Evolutionary conservation across 192 early-diverging fungal species (phyloP).

Genomic region (Dimargaris verticillata): DNA sequence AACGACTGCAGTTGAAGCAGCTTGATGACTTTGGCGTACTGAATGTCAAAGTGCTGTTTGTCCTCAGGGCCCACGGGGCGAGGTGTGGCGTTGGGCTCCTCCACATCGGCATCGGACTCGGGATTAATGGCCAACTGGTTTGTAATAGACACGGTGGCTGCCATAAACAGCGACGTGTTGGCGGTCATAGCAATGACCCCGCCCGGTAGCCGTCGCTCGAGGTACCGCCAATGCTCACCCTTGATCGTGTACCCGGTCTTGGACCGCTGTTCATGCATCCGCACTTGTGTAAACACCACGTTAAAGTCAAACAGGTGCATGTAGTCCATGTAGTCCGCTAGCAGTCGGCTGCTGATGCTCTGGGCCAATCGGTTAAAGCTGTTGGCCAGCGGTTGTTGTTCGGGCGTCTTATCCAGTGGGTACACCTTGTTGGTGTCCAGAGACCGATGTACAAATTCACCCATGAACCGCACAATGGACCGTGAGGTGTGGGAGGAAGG

Average conservation of each 20-base stretch:
- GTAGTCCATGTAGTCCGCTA: slow-evolving; percentile 1
- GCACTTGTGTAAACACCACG: not conserved
- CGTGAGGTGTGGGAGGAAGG: slow-evolving; percentile 1
- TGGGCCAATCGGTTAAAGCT: not conserved
- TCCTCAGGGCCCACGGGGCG: not conserved
- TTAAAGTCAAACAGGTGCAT: not conserved
- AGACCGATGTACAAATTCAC: not conserved
- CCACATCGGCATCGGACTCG: not conserved
- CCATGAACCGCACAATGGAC: not conserved
- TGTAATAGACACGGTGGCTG: slow-evolving; percentile 6
- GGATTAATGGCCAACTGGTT: not conserved
- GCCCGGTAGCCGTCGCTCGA: not conserved
- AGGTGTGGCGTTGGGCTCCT: not conserved
- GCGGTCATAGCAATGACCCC: not conserved
- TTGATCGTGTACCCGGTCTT: not conserved
- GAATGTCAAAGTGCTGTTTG: slow-evolving; percentile 7
- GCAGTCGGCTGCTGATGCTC: not conserved
- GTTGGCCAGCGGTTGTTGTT: not conserved
- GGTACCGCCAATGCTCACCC: slow-evolving; percentile 4
- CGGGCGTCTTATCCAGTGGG: not conserved
- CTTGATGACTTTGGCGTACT: slow-evolving; percentile 31
- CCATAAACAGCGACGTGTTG: slow-evolving; percentile 1
- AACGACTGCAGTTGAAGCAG: slow-evolving; percentile 31
- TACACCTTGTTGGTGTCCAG: not conserved
- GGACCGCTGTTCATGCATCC: not conserved